Evolutionary conservation across 768 basidiomycete species (phyloP), one percentile per base, ranked within the genome.

Genomic region (Porphyrellus cyaneotinctus): DNA sequence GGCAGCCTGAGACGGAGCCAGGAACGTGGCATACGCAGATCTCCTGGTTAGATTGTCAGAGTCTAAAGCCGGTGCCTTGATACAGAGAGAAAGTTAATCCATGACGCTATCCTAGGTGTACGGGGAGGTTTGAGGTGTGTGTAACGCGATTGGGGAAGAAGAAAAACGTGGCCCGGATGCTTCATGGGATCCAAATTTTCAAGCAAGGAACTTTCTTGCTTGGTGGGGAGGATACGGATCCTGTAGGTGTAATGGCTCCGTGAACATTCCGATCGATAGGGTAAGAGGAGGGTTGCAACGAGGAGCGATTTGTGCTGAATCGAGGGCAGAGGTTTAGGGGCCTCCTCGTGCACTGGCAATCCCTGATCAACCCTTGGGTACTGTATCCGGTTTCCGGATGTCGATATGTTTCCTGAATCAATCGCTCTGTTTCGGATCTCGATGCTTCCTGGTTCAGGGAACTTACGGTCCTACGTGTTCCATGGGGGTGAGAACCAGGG

Each of bases 321-420:
- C n/a, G n/a, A n/a, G n/a, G n/a, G n/a, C n/a, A n/a, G n/a, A n/a
- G n/a, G n/a, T n/a, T n/a, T n/a, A n/a, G n/a, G n/a, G n/a, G n/a
- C n/a, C n/a, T n/a, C n/a, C n/a, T 46, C 35, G 35, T 28, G 31
- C 18, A 45, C 26, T 22, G 20, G n/a, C n/a, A n/a, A n/a, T n/a
- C n/a, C n/a, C n/a, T n/a, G n/a, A n/a, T n/a, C 35, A 22, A 62
- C 49, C 56, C 57, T 54, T 44, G 59, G 63, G 39, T 64, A 47
- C 35, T 20, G 24, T 41, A 44, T 43, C 55, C 49, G 22, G n/a
- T 31, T 44, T 26, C 52, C 42, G n/a, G 43, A 45, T 52, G 57
- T 38, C 26, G 28, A 45, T 36, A 47, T 30, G 41, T 14, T 58
- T 38, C 51, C 32, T 22, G 61, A 49, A 43, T 26, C 23, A 44